Conservation (phyloP, 192 early-diverging fungal species). For the Coemansia sp. region DNA sequence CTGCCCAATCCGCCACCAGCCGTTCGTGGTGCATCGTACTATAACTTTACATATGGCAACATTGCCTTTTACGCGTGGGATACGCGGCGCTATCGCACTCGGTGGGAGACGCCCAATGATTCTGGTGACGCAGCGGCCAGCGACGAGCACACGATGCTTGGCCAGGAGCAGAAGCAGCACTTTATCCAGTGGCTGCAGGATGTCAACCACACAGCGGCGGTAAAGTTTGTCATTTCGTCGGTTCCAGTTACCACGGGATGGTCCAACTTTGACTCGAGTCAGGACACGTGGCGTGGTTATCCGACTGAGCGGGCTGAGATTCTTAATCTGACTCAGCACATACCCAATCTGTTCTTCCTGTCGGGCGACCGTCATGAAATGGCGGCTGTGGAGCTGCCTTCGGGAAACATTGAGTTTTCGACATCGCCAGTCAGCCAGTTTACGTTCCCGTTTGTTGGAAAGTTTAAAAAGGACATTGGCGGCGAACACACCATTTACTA, state of each 20-base stretch:
- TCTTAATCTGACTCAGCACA: slow-evolving; percentile 29
- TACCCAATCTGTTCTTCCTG: slow-evolving; percentile 49
- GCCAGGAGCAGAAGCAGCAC: slow-evolving; percentile 44
- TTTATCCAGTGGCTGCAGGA: slow-evolving; percentile 47
- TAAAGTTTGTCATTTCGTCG: slow-evolving; percentile 54
- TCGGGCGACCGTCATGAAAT: slow-evolving; percentile 59
- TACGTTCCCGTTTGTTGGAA: slow-evolving; percentile 44
- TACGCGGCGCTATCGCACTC: slow-evolving; percentile 56
- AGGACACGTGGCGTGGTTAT: slow-evolving; percentile 57
- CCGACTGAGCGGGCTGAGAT: slow-evolving; percentile 51
- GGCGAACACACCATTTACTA: slow-evolving; percentile 48
- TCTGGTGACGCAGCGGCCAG: not conserved
- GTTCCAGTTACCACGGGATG: slow-evolving; percentile 52
- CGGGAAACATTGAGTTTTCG: slow-evolving; percentile 53
- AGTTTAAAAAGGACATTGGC: slow-evolving; percentile 23
- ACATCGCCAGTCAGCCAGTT: slow-evolving; percentile 55
- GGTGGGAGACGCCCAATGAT: slow-evolving; percentile 14
- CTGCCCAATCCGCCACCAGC: slow-evolving; percentile 32
- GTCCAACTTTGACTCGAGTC: slow-evolving; percentile 41
- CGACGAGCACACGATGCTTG: slow-evolving; percentile 38
- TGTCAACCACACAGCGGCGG: slow-evolving; percentile 52
- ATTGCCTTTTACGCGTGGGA: slow-evolving; percentile 55
- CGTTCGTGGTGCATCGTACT: slow-evolving; percentile 30
- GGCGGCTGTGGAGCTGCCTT: slow-evolving; percentile 44
- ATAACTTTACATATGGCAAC: slow-evolving; percentile 51